Evolutionary conservation across 257 asterid genomes (phyloP).

Genomic region (Rubia yunnanensis): DNA sequence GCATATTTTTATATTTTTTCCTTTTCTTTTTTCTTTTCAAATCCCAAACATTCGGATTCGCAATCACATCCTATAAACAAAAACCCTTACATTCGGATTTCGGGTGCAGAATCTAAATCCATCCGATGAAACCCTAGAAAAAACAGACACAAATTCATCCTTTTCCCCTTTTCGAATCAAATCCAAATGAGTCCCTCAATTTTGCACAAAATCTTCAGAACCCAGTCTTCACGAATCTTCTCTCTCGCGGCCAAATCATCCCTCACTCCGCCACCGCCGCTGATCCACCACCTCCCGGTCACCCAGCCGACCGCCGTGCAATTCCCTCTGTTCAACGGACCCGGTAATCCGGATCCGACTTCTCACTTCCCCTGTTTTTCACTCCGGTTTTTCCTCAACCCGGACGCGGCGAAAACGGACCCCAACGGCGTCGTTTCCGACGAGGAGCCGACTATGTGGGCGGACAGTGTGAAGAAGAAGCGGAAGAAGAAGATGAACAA

Average conservation of each 20-base stretch:
- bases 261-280: slow-evolving; percentile 9
- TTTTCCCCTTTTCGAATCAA: not conserved
- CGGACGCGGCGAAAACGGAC: slow-evolving; percentile 19
- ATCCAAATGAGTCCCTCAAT: slow-evolving; percentile 34
- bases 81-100: not conserved
- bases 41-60: too few relatives aligned
- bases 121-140: not conserved
- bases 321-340: slow-evolving; percentile 12
- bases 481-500: slow-evolving; percentile 86
- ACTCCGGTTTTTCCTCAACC: slow-evolving; percentile 42
- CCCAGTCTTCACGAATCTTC: slow-evolving; percentile 29
- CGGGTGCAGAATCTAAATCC: not conserved
- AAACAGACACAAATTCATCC: not conserved
- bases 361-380: slow-evolving; percentile 40
- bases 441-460: slow-evolving; percentile 43
- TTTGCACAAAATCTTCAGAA: slow-evolving; percentile 39
- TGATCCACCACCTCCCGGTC: slow-evolving; percentile 15
- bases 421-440: slow-evolving; percentile 20
- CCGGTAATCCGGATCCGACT: slow-evolving; percentile 15
- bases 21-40: too few relatives aligned
- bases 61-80: not conserved
- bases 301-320: slow-evolving; percentile 11
- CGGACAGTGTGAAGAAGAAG: slow-evolving; percentile 89
- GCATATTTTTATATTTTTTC: too few relatives aligned
- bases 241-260: slow-evolving; percentile 21